Percentiles rank a stretch among this genome's conserved stretches.
These are phyloP conservation scores for Hemileccinum hortonii DNA, from an alignment of 1,284 basidiomycete species.

Conservation along the genomic window DNA sequence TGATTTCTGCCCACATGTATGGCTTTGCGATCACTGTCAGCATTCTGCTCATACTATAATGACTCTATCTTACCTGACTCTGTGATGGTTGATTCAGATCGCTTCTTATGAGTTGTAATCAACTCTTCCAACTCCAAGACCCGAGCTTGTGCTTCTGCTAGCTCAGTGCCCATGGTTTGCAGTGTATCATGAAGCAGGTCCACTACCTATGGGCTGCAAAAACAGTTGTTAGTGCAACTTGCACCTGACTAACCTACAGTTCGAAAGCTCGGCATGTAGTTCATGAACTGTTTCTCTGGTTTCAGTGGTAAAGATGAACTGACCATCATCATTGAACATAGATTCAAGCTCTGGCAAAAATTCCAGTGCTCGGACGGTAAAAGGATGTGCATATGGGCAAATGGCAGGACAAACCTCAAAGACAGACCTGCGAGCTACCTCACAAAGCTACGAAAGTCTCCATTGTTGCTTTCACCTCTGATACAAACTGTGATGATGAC, in stretches of 20 bases:
- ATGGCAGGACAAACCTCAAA: conserved; percentile 23
- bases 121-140: conserved; percentile 42
- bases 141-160: conserved; percentile 43
- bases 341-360: conserved; percentile 31
- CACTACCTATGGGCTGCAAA: conserved; percentile 50
- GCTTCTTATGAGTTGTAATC: conserved; percentile 30
- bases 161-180: conserved; percentile 41
- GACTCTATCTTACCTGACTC: conserved; percentile 28
- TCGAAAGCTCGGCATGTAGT: conserved; percentile 36
- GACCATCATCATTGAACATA: conserved; percentile 32
- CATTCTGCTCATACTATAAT: conserved; percentile 2
- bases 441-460: conserved; percentile 20
- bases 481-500: conserved; percentile 16
- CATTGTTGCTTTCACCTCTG: conserved; percentile 24
- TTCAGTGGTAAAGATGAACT: conserved; percentile 28
- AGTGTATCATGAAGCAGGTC: conserved; percentile 54
- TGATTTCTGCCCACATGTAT: conserved; percentile 25
- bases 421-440: conserved; percentile 15
- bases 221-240: conserved; percentile 16
- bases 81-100: conserved; percentile 24
- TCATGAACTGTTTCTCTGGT: conserved; percentile 39
- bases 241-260: conserved; percentile 33
- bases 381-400: not conserved
- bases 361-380: not conserved
- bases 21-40: conserved; percentile 22